phyloP scores from a whole-genome alignment of 164 flowering plant species.

The Amborella trichopoda region DNA sequence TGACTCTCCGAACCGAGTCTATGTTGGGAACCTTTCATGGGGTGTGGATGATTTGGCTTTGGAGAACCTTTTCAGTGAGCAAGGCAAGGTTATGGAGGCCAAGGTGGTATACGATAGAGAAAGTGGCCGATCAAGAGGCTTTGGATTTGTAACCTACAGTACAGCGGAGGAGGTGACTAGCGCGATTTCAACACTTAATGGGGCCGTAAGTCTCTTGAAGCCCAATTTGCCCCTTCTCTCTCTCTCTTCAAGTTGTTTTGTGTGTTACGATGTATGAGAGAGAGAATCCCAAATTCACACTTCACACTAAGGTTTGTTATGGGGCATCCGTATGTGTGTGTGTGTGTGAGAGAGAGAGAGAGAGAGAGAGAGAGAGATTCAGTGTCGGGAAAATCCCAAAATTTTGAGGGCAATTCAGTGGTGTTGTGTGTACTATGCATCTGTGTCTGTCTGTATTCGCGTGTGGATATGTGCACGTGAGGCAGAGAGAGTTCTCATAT shows the following conservation, averaged over 20 bases:
- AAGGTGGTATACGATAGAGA: conserved; percentile 79
- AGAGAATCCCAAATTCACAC: too few relatives aligned
- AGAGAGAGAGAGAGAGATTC: too few relatives aligned
- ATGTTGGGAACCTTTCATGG: conserved; percentile 92
- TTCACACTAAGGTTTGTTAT: too few relatives aligned
- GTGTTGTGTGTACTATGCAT: not conserved
- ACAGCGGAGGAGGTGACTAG: conserved; percentile 58
- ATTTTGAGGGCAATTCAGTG: too few relatives aligned
- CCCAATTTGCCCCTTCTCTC: too few relatives aligned
- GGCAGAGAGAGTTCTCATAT: not conserved
- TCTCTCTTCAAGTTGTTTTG: too few relatives aligned
- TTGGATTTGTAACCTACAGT: conserved; percentile 80
- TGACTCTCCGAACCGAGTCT: conserved; percentile 25
- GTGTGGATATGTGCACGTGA: not conserved
- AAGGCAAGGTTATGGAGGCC: conserved; percentile 81
- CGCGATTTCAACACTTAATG: conserved; percentile 68
- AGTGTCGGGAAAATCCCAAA: too few relatives aligned
- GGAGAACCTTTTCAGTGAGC: conserved; percentile 64
- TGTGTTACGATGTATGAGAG: too few relatives aligned
- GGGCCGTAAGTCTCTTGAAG: conserved; percentile 47
- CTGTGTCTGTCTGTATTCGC: not conserved
- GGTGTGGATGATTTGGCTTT: conserved; percentile 73
- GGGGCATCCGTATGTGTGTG: too few relatives aligned
- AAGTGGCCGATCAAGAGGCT: conserved; percentile 89
- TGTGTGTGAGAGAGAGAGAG: too few relatives aligned